Evolutionary conservation across 139 green algal species (phyloP), one percentile per base, ranked within the genome.

Genomic region (Pseudopediastrum boryanum): DNA sequence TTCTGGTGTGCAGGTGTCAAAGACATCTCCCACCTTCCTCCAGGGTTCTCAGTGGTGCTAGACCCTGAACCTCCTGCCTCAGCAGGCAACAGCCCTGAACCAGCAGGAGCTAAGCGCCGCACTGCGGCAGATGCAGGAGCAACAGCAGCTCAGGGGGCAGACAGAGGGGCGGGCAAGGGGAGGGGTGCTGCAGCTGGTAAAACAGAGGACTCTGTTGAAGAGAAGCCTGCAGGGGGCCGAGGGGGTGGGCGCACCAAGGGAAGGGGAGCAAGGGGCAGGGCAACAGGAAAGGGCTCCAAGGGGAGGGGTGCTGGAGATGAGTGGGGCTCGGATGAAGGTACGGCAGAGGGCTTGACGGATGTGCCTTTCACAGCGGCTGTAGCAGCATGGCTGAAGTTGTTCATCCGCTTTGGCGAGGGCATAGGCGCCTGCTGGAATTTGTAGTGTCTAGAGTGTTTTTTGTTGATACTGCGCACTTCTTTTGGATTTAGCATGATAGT

Each of bases 1-100:
- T n/a, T n/a, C n/a, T n/a, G 3, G 46, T 27, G 29, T 41, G 29
- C 61, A 69, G 61, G 25, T 69, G n/a, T 36, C 44, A 16, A 41
- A 48, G 61, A 25, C 31, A 19, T 68, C 36, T 68, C 36, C 71
- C 58, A 70, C n/a, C 56, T 78, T 25, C 71, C 71, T 2, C 71
- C 54, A 44, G 54, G 29, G 39, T 78, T 70, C 23, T 12, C 42
- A 12, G 38, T 70, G 6, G 27, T n/a, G 25, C 29, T 54, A 2
- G 71, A 78, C 56, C 71, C 71, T 31, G 54, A 68, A 39, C 64
- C 64, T n/a, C n/a, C n/a, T n/a, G n/a, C n/a, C n/a, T n/a, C n/a
- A n/a, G n/a, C n/a, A n/a, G 38, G 35, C 31, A 27, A 41, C 64
- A 72, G 39, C 39, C 23, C 64, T 72, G 2, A 41, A 25, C n/a